A percentile compares a stretch with the other conserved stretches of the same genome.
Conservation (phyloP, 2,329 filamentous ascomycete species). For the Fusarium equiseti region DNA sequence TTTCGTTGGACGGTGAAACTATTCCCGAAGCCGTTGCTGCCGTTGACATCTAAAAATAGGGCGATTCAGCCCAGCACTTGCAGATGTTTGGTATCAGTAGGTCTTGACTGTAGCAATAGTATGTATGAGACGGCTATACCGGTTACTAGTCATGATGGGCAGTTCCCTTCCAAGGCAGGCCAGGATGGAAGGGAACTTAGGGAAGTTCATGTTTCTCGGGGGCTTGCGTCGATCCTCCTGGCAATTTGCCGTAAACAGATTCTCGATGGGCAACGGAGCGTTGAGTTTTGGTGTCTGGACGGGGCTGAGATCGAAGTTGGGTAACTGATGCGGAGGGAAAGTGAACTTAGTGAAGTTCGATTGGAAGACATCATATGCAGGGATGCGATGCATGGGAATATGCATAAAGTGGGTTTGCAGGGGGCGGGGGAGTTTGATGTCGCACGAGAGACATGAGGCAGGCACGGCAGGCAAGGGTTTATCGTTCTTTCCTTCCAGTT, state of each 20-base stretch:
- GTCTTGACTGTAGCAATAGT: constrained; percentile 11
- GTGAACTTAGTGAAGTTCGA: background rate
- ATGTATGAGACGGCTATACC: constrained; percentile 34
- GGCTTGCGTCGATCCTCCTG: constrained; percentile 31
- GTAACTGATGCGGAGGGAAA: constrained; percentile 7
- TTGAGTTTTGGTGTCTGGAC: background rate
- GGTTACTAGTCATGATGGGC: constrained; percentile 3
- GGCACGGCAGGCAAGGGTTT: constrained; percentile 24
- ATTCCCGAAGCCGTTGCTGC: constrained; percentile 13
- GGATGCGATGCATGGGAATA: constrained; percentile 34
- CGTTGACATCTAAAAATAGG: constrained; percentile 22
- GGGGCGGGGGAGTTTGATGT: constrained; percentile 27
- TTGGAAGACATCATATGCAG: constrained; percentile 19
- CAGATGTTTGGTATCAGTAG: background rate
- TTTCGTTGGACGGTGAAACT: constrained; percentile 24
- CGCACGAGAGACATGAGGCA: constrained; percentile 28
- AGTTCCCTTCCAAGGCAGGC: background rate
- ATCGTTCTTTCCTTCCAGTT: constrained; percentile 13
- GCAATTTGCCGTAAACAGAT: constrained; percentile 26
- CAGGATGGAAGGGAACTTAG: background rate
- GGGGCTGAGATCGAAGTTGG: constrained; percentile 21
- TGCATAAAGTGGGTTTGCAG: constrained; percentile 42
- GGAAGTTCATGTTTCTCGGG: constrained; percentile 7
- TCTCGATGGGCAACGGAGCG: constrained; percentile 7
- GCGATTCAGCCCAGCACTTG: constrained; percentile 22